Conservation (phyloP, 2,329 filamentous ascomycete species). For the Curvularia lunata region DNA sequence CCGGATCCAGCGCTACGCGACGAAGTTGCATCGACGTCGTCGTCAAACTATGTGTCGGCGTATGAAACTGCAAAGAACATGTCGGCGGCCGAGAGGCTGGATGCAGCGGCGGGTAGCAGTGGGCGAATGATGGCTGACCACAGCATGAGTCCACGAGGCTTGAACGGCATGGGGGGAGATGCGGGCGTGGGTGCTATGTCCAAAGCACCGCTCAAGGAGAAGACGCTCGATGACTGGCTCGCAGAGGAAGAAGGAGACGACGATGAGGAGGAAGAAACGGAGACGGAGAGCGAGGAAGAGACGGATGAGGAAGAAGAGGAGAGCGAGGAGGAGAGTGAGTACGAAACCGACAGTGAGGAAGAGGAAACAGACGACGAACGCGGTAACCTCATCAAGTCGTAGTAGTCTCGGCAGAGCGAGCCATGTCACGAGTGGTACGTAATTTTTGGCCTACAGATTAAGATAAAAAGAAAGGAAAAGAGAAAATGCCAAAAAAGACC, state of each 20-base stretch:
- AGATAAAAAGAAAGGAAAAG: not conserved
- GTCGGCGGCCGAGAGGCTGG: slow-evolving; percentile 69
- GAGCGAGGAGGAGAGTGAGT: slow-evolving; percentile 40
- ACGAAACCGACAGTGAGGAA: slow-evolving; percentile 5
- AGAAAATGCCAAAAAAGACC: not conserved
- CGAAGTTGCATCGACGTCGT: slow-evolving; percentile 45
- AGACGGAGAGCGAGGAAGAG: slow-evolving; percentile 66
- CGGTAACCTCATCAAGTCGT: slow-evolving; percentile 45
- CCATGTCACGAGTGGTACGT: not conserved
- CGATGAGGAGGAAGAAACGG: slow-evolving; percentile 50
- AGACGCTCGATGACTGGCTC: slow-evolving; percentile 92
- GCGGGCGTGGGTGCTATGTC: slow-evolving; percentile 14
- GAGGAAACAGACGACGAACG: slow-evolving; percentile 15
- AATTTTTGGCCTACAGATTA: not conserved
- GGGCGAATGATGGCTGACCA: slow-evolving; percentile 46
- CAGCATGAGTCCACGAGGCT: slow-evolving; percentile 49
- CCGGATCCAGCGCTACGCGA: slow-evolving; percentile 78
- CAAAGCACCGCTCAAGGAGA: slow-evolving; percentile 60
- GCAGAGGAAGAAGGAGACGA: slow-evolving; percentile 65
- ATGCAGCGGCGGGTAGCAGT: slow-evolving; percentile 59
- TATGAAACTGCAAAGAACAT: slow-evolving; percentile 50
- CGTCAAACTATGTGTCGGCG: slow-evolving; percentile 35
- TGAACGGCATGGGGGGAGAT: slow-evolving; percentile 56
- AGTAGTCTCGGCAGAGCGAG: not conserved
- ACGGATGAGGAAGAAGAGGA: slow-evolving; percentile 59